Evolutionary conservation across 306 rosid species (phyloP).

Genomic region (Lupinus albus): DNA sequence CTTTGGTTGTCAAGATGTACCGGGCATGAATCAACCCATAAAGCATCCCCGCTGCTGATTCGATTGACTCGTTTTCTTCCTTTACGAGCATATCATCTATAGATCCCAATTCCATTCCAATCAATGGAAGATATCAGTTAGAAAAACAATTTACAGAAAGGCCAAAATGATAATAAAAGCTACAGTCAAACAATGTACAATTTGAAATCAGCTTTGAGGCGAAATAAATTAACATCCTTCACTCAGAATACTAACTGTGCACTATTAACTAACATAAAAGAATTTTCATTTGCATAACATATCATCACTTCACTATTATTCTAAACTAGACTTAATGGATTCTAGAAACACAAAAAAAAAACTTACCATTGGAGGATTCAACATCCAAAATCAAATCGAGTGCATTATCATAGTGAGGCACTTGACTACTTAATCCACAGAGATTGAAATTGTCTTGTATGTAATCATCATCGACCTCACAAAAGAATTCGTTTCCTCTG

Average conservation of each 20-base stretch:
- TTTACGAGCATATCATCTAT: constrained; percentile 74
- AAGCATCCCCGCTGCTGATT: constrained; percentile 85
- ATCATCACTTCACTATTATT: too few relatives aligned
- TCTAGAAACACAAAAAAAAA: background rate
- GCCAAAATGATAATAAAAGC: constrained; percentile 8
- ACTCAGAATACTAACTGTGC: background rate
- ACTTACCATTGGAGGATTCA: constrained; percentile 74
- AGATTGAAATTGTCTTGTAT: constrained; percentile 83
- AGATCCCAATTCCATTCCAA: constrained; percentile 21
- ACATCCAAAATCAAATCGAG: constrained; percentile 80
- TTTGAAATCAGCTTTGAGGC: too few relatives aligned
- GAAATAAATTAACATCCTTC: too few relatives aligned
- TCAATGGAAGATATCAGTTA: constrained; percentile 7
- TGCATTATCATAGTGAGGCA: constrained; percentile 72
- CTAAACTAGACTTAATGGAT: background rate
- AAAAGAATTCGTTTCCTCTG: constrained; percentile 76
- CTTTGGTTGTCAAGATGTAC: constrained; percentile 73
- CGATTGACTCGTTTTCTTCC: constrained; percentile 69
- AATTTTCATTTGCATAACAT: background rate
- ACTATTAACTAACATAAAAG: background rate
- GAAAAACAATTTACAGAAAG: constrained; percentile 15
- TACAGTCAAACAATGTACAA: background rate
- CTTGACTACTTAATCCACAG: constrained; percentile 77
- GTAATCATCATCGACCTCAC: constrained; percentile 77
- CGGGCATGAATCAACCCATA: constrained; percentile 79